These are phyloP conservation scores for Hygrophila difformis DNA, from an alignment of 257 asterid genomes.

Conservation along the genomic window DNA sequence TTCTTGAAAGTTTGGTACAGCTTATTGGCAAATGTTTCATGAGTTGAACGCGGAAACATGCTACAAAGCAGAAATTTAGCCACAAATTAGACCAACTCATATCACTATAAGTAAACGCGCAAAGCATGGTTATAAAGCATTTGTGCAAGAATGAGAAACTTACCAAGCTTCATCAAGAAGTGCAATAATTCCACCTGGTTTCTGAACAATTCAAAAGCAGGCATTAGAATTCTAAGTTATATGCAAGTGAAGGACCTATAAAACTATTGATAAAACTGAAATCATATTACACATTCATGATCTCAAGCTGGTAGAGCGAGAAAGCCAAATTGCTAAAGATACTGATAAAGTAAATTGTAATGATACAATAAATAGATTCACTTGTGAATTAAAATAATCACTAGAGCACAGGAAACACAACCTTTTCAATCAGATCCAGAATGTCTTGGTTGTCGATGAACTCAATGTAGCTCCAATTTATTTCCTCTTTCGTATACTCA, in stretches of 20 bases:
- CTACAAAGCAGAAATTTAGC: slow-evolving; percentile 32
- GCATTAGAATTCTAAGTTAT: no score
- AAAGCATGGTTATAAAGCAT: background rate
- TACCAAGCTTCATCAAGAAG: slow-evolving; percentile 99
- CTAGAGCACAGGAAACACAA: slow-evolving; percentile 1
- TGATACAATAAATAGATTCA: no score
- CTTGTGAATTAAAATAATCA: slow-evolving; percentile 4
- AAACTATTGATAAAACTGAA: background rate
- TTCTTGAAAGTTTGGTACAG: slow-evolving; percentile 80
- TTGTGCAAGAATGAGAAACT: slow-evolving; percentile 14
- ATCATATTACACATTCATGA: no score
- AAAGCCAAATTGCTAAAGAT: no score
- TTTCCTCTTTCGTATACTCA: slow-evolving; percentile 97
- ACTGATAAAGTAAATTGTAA: no score
- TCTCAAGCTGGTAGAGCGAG: no score
- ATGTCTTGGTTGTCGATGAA: slow-evolving; percentile 96
- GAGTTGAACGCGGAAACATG: slow-evolving; percentile 96
- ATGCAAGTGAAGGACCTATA: slow-evolving; percentile 14
- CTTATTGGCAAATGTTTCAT: slow-evolving; percentile 94
- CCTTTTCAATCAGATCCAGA: slow-evolving; percentile 94
- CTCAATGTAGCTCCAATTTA: slow-evolving; percentile 99
- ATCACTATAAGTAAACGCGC: background rate
- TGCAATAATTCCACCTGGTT: slow-evolving; percentile 97
- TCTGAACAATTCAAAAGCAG: slow-evolving; percentile 43
- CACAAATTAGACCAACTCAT: no score